Evolutionary conservation across 2,329 filamentous ascomycete genomes (phyloP), one percentile per base, ranked within the genome.

Genomic region (Emergomyces pasteurianus): DNA sequence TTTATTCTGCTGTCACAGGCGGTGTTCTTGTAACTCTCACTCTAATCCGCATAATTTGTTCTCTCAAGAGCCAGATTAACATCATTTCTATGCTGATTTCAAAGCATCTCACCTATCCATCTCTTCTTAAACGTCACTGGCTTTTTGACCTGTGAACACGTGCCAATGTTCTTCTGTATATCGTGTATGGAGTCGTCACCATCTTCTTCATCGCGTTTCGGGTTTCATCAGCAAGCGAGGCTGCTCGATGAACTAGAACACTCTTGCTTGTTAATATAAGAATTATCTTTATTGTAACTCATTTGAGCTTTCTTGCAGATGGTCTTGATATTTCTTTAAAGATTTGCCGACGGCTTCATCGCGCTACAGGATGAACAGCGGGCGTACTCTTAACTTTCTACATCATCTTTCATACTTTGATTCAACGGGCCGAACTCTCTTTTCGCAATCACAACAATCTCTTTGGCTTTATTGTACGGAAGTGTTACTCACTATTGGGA

Each of bases 1-100:
- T 65, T n/a, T 70, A 70, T 63, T 64, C 61, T 58, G 67, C 67
- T 62, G 61, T 60, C 54, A 50, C 62, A 43, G 68, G 66, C 60
- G 59, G 65, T 62, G 63, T 66, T 62, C 65, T 69, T 57, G 43
- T 63, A 42, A 49, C 65, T 38, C 63, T 69, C 26, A 40, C 66
- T 54, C 50, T 69, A 26, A 53, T 66, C 14, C 63, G 63, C 23
- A 31, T 40, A 10, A n/a, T 58, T 40, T 59, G 21, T 18, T 60
- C n/a, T 42, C 63, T 62, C 58, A 55, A 58, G 56, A 40, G 58
- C 57, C 58, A 63, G 52, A 46, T 56, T 60, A 53, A 43, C 57
- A 42, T 52, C 31, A 38, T 60, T 47, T 62, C 57, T 12, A 55
- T 65, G 52, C 53, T 59, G 7, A 60, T 65, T 34, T 65, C 50